Evolutionary conservation across 225 moss, liverwort and hornwort species (phyloP).

Genomic region (Bryoerythrophyllum caledonicum): DNA sequence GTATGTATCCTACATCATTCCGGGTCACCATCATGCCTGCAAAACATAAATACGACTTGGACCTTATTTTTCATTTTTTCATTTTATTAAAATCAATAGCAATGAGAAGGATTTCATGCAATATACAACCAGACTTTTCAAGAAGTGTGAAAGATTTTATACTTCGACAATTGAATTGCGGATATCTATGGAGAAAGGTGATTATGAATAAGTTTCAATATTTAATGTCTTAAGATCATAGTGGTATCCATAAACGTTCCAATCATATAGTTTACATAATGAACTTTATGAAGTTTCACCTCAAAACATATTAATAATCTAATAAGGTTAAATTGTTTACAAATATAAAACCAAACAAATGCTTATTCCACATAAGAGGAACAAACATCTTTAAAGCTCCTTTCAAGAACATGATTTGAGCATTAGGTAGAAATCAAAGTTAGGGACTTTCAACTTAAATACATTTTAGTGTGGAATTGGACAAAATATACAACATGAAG

Average conservation of each 20-base stretch:
- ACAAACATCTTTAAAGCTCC: no score
- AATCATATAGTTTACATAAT: not conserved
- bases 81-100: no score
- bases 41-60: no score
- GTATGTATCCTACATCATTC: not conserved
- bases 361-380: no score
- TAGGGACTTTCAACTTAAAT: not conserved
- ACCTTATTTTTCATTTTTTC: no score
- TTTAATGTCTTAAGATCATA: rapidly evolving
- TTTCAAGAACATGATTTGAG: no score
- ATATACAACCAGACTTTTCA: no score
- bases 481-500: not conserved
- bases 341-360: no score
- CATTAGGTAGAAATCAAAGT: not conserved
- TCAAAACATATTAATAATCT: not conserved
- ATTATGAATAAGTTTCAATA: not conserved
- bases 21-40: no score
- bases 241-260: not conserved
- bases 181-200: not conserved
- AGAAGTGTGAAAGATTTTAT: no score
- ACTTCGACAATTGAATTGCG: no score
- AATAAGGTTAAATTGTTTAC: no score
- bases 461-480: not conserved
- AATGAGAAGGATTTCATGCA: not conserved
- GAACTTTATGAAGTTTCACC: not conserved